These are phyloP conservation scores for Pseudopithomyces maydicus DNA, from an alignment of 2,329 filamentous ascomycete species.

Conservation along the genomic window DNA sequence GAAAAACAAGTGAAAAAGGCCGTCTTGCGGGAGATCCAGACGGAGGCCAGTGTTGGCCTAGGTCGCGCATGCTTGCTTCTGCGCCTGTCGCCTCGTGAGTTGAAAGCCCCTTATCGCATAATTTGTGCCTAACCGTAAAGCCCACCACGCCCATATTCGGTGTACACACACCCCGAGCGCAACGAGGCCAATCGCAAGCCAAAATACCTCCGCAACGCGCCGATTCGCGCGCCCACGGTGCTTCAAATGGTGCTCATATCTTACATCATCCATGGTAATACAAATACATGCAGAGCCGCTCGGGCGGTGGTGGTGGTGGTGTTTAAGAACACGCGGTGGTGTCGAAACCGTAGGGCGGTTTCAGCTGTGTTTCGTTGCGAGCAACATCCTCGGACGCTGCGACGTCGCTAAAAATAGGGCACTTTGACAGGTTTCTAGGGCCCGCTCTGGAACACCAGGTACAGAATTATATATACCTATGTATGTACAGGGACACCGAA, in stretches of 20 bases:
- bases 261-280: constrained; percentile 21
- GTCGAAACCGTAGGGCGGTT: constrained; percentile 4
- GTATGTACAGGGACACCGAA: too few relatives aligned
- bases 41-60: neutral
- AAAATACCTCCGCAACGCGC: constrained; percentile 19
- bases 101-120: neutral
- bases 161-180: constrained; percentile 5
- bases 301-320: constrained; percentile 5
- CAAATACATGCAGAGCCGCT: neutral
- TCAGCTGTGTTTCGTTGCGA: constrained; percentile 2
- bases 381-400: constrained; percentile 1
- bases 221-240: constrained; percentile 26
- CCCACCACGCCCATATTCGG: constrained; percentile 13
- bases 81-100: neutral
- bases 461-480: too few relatives aligned
- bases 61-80: neutral
- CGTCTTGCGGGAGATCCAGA: constrained; percentile 4
- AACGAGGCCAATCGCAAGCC: constrained; percentile 17
- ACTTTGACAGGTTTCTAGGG: neutral
- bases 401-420: neutral
- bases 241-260: constrained; percentile 30
- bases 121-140: constrained; percentile 12
- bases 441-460: too few relatives aligned
- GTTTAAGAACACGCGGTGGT: neutral
- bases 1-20: neutral